These are phyloP conservation scores for Parathielavia appendiculata DNA, from an alignment of 495 filamentous ascomycete genomes.

Conservation along the genomic window DNA sequence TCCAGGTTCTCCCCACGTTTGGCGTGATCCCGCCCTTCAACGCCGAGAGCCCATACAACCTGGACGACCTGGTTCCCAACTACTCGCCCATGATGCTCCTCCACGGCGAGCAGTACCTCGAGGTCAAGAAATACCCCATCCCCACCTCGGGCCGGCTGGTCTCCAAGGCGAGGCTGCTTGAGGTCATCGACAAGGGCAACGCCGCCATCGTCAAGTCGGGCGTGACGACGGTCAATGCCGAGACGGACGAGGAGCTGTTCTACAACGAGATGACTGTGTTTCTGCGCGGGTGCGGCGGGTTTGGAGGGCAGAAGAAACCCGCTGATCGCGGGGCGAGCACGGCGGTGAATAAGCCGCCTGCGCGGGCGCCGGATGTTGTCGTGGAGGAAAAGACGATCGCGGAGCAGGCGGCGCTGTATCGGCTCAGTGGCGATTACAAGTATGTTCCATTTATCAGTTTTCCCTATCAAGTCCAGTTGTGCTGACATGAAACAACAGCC, in stretches of 20 bases:
- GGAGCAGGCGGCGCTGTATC: slow-evolving; percentile 94
- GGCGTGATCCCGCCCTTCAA: slow-evolving; percentile 92
- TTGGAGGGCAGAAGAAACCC: slow-evolving; percentile 79
- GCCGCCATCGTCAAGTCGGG: slow-evolving; percentile 81
- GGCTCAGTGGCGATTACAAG: slow-evolving; percentile 82
- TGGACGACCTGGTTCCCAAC: slow-evolving; percentile 83
- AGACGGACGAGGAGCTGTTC: slow-evolving; percentile 85
- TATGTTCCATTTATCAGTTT: slow-evolving; percentile 7
- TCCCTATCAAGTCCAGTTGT: background rate
- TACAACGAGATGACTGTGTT: slow-evolving; percentile 94
- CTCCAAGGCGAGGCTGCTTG: slow-evolving; percentile 80
- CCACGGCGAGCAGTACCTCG: slow-evolving; percentile 98
- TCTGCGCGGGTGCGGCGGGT: slow-evolving; percentile 87
- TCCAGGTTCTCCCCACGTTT: slow-evolving; percentile 90
- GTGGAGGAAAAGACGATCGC: slow-evolving; percentile 86
- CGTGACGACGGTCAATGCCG: slow-evolving; percentile 69
- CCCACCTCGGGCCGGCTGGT: slow-evolving; percentile 78
- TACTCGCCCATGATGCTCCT: slow-evolving; percentile 99
- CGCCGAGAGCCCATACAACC: slow-evolving; percentile 71
- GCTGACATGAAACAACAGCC: slow-evolving; percentile 46
- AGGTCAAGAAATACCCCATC: slow-evolving; percentile 89
- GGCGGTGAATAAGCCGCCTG: slow-evolving; percentile 69
- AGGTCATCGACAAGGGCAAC: slow-evolving; percentile 92
- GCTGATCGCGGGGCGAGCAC: slow-evolving; percentile 73
- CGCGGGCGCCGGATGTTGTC: slow-evolving; percentile 70